Conservation (phyloP, 768 basidiomycete species). For the Panellus pusillus region DNA sequence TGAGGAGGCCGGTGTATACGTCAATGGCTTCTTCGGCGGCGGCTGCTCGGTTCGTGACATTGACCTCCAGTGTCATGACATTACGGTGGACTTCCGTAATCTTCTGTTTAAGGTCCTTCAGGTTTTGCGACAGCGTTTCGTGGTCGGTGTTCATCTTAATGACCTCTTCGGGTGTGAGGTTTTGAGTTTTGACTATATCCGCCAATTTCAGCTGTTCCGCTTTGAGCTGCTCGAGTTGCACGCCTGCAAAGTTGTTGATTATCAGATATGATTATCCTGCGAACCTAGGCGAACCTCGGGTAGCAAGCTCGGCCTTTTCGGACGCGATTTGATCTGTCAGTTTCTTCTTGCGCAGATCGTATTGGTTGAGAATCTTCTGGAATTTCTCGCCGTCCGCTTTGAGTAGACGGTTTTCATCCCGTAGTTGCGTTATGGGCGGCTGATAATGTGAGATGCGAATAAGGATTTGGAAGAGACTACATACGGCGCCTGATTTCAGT, state of each 20-base stretch:
- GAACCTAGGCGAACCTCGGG: constrained; percentile 44
- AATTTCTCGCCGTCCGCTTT: constrained; percentile 78
- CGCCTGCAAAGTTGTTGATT: constrained; percentile 37
- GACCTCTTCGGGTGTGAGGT: constrained; percentile 90
- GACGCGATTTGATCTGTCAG: constrained; percentile 64
- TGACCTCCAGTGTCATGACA: constrained; percentile 81
- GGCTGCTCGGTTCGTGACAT: constrained; percentile 74
- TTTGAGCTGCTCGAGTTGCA: constrained; percentile 62
- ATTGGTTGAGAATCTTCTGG: constrained; percentile 69
- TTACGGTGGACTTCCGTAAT: constrained; percentile 70
- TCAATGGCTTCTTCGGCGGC: constrained; percentile 82
- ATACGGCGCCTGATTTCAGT: constrained; percentile 63
- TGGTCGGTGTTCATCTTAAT: constrained; percentile 88
- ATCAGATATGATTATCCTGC: background rate
- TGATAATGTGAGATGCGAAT: constrained; percentile 24
- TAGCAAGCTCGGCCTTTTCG: constrained; percentile 63
- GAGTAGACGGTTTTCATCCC: constrained; percentile 61
- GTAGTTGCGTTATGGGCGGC: constrained; percentile 65
- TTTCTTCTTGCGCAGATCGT: constrained; percentile 68
- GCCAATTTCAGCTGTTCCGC: constrained; percentile 62
- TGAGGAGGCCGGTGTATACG: constrained; percentile 73
- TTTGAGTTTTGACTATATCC: constrained; percentile 78
- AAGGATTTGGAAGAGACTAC: constrained; percentile 5
- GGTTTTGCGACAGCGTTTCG: constrained; percentile 67
- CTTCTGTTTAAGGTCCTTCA: constrained; percentile 77